Conservation (phyloP, 1,284 basidiomycete species). For the Neolentinus lepideus region DNA sequence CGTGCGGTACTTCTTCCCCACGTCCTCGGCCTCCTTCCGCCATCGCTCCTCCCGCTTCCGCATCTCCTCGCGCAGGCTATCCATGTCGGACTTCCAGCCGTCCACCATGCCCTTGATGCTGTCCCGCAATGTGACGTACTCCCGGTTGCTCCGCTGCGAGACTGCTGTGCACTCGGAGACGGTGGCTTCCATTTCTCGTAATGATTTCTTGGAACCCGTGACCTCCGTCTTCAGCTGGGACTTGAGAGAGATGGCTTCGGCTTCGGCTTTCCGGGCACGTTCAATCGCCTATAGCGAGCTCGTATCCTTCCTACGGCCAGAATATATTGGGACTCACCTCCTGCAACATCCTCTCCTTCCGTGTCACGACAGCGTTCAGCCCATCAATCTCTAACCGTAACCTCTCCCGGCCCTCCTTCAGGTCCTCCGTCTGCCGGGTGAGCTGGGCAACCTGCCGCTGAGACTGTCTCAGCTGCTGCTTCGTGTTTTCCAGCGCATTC, state of each 20-base stretch:
- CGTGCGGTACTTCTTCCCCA: slow-evolving; percentile 57
- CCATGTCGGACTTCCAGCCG: slow-evolving; percentile 63
- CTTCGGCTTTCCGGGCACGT: slow-evolving; percentile 74
- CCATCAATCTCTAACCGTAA: slow-evolving; percentile 80
- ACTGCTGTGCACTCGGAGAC: slow-evolving; percentile 65
- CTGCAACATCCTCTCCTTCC: slow-evolving; percentile 79
- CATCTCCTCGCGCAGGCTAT: slow-evolving; percentile 63
- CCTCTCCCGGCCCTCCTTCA: slow-evolving; percentile 78
- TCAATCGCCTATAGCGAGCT: slow-evolving; percentile 52
- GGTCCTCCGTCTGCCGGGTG: slow-evolving; percentile 77
- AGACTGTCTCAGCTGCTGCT: slow-evolving; percentile 67
- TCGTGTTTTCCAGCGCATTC: slow-evolving; percentile 78
- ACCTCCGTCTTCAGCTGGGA: slow-evolving; percentile 68
- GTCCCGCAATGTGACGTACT: slow-evolving; percentile 71
- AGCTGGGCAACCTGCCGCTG: slow-evolving; percentile 74
- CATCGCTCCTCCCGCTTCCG: slow-evolving; percentile 58
- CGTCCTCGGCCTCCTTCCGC: slow-evolving; percentile 53
- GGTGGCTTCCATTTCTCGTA: slow-evolving; percentile 70
- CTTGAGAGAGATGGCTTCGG: slow-evolving; percentile 60
- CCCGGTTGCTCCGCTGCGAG: slow-evolving; percentile 73
- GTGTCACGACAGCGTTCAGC: slow-evolving; percentile 75
- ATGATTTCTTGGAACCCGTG: slow-evolving; percentile 58
- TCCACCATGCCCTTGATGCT: slow-evolving; percentile 62
- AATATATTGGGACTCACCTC: slow-evolving; percentile 44
- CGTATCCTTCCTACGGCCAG: not conserved